A percentile compares a stretch with the other conserved stretches of the same genome.
These are phyloP conservation scores for Polyporus arcularius DNA, from an alignment of 768 basidiomycete genomes.

Conservation along the genomic window DNA sequence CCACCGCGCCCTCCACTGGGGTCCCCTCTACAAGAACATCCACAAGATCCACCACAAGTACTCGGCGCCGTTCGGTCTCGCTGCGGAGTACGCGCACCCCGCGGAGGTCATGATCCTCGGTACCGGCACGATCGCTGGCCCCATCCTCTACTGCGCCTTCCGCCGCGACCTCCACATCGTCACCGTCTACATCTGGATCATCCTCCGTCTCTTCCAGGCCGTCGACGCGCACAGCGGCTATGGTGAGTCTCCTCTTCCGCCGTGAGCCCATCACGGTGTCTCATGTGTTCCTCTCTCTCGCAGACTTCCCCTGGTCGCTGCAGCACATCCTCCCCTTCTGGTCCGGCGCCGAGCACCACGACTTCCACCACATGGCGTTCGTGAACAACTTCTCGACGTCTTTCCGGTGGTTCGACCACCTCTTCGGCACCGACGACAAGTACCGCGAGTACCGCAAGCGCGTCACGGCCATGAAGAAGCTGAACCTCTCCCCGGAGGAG, in stretches of 20 bases:
- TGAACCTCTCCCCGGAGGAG: slow-evolving; percentile 51
- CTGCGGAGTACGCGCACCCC: slow-evolving; percentile 97
- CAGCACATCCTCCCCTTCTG: slow-evolving; percentile 93
- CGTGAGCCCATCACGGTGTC: background rate
- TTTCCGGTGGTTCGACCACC: slow-evolving; percentile 90
- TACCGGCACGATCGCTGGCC: slow-evolving; percentile 86
- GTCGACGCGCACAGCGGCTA: slow-evolving; percentile 97
- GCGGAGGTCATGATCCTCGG: slow-evolving; percentile 95
- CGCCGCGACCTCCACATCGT: slow-evolving; percentile 83
- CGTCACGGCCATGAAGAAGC: slow-evolving; percentile 58
- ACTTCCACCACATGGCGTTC: slow-evolving; percentile 98
- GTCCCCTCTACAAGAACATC: slow-evolving; percentile 84
- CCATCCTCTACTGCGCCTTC: slow-evolving; percentile 82
- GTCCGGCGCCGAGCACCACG: slow-evolving; percentile 97
- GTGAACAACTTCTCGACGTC: slow-evolving; percentile 92
- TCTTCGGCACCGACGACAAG: slow-evolving; percentile 90
- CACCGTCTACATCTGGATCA: slow-evolving; percentile 94
- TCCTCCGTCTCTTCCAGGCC: slow-evolving; percentile 92
- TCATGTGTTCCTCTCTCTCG: background rate
- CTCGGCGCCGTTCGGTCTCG: slow-evolving; percentile 94
- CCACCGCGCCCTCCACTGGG: slow-evolving; percentile 87
- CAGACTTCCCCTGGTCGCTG: slow-evolving; percentile 97
- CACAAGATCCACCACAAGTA: slow-evolving; percentile 99
- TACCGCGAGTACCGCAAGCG: slow-evolving; percentile 80
- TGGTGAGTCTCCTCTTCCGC: slow-evolving; percentile 48